Base-by-base conservation (phyloP, 164 flowering plant species). In the Piper longum region DNA sequence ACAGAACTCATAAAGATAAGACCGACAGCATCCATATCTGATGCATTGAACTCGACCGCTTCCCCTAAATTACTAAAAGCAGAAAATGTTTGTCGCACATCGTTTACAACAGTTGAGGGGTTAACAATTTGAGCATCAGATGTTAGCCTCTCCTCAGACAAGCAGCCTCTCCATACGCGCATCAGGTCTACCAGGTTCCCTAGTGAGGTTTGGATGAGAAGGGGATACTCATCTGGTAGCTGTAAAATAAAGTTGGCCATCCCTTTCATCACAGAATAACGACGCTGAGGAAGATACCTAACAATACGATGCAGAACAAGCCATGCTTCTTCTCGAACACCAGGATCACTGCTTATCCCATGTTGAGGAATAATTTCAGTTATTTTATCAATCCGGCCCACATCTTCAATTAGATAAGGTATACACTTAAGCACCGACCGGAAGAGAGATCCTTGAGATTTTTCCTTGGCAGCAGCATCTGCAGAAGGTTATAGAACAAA, bases 271-370 rank as follows among this genome's bases (percentile, higher is more conserved):
- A 95, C 99, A 67, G 97, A 93, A 81, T 85, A 91, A 57, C 99
- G 95, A 61, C 97, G 96, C 70, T 84, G 86, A 14, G 99, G 97
- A 72, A 88, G 89, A 69, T 76, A 80, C 72, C 89, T 80, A 17
- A 91, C 95, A 68, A 87, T 84, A 66, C 99, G 80, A 74, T 87
- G 88, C 72, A 95, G 76, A 56, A 95, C 99, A 70, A 80, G 96
- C 36, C 85, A 89, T 68, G 99, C 97, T 79, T 95, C 99, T 75
- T 95, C 99, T 67, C 99, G 97, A 41, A 95, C 97, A 75, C 95
- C 93, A 66, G 99, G 99, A 73, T 95, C 99, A 70, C 91, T 81
- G 73, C 99, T 95, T 67, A 95, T 95, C 45, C 96, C 95, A 81
- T 95, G 95, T 66, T 91, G 95, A 72, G 99, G 99, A 70, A 95